phyloP scores from a whole-genome alignment of 176 grass and related monocot genomes.

The Eleusine coracana region DNA sequence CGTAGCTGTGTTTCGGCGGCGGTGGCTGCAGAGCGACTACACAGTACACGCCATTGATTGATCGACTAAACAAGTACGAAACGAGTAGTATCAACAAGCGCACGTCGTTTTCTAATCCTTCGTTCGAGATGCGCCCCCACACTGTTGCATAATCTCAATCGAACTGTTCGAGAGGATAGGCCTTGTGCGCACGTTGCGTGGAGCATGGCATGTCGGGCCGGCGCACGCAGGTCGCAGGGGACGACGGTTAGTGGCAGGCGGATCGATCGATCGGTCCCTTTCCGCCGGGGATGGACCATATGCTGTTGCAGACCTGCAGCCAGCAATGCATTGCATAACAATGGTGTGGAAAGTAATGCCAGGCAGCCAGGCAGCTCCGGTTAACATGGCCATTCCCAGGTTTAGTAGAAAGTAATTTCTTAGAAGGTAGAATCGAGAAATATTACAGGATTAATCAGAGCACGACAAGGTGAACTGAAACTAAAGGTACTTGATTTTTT shows the following conservation, averaged over 20 bases:
- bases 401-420: no score
- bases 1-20: neutral
- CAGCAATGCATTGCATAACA: neutral
- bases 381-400: no score
- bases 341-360: no score
- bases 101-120: conserved; percentile 12
- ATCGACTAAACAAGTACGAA: neutral
- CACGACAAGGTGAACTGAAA: no score
- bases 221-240: neutral
- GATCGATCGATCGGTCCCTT: conserved; percentile 26
- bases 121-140: neutral
- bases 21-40: neutral
- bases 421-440: no score
- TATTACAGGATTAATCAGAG: no score
- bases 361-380: no score
- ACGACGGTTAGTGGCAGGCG: neutral
- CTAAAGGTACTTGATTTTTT: no score
- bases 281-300: neutral
- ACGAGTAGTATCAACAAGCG: neutral
- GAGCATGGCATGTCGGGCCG: conserved; percentile 40
- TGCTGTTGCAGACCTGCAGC: neutral
- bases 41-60: neutral
- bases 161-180: neutral
- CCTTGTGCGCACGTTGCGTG: conserved; percentile 22
- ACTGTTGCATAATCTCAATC: neutral